Evolutionary conservation across 2,329 filamentous ascomycete species (phyloP), one percentile per base, ranked within the genome.

Genomic region (Colletotrichum camelliae): DNA sequence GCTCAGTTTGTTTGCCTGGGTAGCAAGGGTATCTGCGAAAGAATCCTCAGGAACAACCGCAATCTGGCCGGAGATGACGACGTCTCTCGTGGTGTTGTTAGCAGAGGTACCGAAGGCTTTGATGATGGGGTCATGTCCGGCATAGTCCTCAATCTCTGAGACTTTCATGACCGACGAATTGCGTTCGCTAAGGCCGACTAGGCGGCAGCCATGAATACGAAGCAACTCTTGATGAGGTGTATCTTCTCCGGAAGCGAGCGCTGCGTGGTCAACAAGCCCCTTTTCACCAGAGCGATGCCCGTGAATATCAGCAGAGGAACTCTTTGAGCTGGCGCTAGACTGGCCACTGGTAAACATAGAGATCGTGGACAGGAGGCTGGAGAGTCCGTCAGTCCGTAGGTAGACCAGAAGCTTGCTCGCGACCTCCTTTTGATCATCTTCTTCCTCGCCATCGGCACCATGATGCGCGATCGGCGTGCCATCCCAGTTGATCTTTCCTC

Each of bases 131-230:
- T 97, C 95, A 81, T 89, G 88, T 15, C 89, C 86, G 24, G 90
- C 89, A 77, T 91, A 87, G 65, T 95, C 93, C 62, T 94, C 93
- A 12, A 92, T 88, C 80, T 95, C 94, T 0, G 94, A 92, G 6
- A 96, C 94, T 80, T 94, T 92, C 95, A 97, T 97, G 77, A 96
- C 95, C 31, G 94, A 94, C 2, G 95, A 97, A 24, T 94, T 93
- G 88, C 95, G 94, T 80, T 97, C 94, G 0, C 94, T 96, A 15
- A 97, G 89, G 80, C 96, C 94, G 64, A 95, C 85, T 27, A 97
- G 88, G 21, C 94, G 92, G n/a, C 96, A 85, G 57, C 94, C 95
- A 79, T 96, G 94, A 0, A 95, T 92, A 95, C 93, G 81, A 94
- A 90, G 2, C 96, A 88, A 1, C 91, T 89, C 10, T 87, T 81